Base-by-base conservation (phyloP, 2,329 filamentous ascomycete species). In the Fusarium praegraminearum region DNA sequence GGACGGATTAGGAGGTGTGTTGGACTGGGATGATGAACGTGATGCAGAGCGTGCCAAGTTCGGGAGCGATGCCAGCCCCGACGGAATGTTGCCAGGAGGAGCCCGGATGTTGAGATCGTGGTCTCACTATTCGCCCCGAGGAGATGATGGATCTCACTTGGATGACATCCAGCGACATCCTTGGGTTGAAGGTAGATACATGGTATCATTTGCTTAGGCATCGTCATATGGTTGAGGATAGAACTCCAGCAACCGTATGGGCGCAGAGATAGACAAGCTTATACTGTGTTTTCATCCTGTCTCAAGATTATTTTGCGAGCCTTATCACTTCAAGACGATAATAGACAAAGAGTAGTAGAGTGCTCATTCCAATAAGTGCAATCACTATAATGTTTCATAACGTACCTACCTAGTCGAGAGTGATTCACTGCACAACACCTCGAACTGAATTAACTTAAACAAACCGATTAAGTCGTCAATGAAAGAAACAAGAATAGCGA, bases 21-120 rank as follows among this genome's bases (percentile, higher is more conserved):
- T 84, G 47, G 80, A 83, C 70, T 81, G 80, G 73, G 78, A 78
- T 11, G 79, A 81, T 28, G 78, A 76, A 47, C 75, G 76, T 6
- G 81, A 83, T 54, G 70, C 71, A 18, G 75, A 78, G 33, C 74
- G 77, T 9, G 55, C 61, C 7, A 57, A 60, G 10, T 77, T 79
- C 41, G 74, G 75, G 15, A 56, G 65, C 13, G 82, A 83, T 73
- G 81, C 76, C 12, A 81, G 79, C 22, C 72, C 70, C 2, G 79
- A 83, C 58, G 81, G 81, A 9, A 69, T 72, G 5, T 66, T 81
- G 9, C 79, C 79, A 20, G 62, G 70, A 5, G 80, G 79, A 1
- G 59, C 67, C 18, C 72, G 69, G 30, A 73, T 76, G 33, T 61
- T 75, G 24, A 75, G 70, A 22, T 76, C 78, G 13, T 73, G 72